phyloP scores from a whole-genome alignment of 1,284 basidiomycete genomes.

The Cryptococcus sp. region DNA sequence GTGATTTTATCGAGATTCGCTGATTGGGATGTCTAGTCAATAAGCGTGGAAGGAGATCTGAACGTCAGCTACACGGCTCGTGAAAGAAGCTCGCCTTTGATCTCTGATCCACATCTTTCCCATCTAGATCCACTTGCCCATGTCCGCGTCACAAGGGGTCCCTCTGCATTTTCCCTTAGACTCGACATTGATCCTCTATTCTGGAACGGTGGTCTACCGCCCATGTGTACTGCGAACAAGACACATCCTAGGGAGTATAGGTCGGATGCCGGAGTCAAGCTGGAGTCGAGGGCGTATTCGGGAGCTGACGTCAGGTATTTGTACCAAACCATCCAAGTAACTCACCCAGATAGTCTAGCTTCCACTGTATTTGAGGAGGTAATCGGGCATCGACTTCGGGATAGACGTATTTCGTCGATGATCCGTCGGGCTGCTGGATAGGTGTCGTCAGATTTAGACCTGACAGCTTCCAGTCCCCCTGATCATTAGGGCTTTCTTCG shows the following conservation, averaged over 20 bases:
- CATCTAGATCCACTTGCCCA: conserved; percentile 40
- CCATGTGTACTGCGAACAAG: conserved; percentile 83
- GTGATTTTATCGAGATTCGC: conserved; percentile 69
- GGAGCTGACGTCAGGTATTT: conserved; percentile 62
- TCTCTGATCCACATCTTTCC: conserved; percentile 38
- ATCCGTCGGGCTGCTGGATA: conserved; percentile 65
- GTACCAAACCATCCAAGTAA: not conserved
- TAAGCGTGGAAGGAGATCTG: conserved; percentile 71
- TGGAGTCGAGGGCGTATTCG: conserved; percentile 89
- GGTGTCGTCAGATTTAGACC: conserved; percentile 84
- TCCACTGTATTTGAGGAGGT: conserved; percentile 78
- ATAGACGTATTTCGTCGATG: conserved; percentile 76
- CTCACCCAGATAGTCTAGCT: conserved; percentile 90
- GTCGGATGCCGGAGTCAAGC: conserved; percentile 78
- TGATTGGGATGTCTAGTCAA: conserved; percentile 71
- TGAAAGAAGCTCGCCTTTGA: conserved; percentile 32
- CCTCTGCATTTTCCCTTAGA: conserved; percentile 72
- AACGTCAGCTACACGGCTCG: not conserved
- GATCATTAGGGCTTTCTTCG: not conserved
- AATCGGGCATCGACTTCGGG: conserved; percentile 79
- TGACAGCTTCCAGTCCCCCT: conserved; percentile 98
- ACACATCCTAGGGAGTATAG: conserved; percentile 92
- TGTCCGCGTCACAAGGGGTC: conserved; percentile 42
- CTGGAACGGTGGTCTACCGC: conserved; percentile 79
- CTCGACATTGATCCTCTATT: conserved; percentile 78